phyloP scores from a whole-genome alignment of 1,139 yeast genomes.

The Candida tetrigidarum region DNA sequence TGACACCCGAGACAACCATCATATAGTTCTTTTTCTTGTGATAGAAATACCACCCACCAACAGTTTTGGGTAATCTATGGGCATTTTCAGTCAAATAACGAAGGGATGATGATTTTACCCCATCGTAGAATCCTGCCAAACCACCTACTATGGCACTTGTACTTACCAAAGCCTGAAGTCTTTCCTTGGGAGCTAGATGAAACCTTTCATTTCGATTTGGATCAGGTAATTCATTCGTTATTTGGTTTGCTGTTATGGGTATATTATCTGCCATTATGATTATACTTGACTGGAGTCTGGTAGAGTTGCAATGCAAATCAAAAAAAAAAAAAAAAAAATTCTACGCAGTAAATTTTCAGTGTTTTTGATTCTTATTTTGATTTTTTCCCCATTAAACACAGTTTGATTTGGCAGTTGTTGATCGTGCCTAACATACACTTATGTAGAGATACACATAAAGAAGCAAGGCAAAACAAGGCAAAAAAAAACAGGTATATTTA shows the following conservation, averaged over 20 bases:
- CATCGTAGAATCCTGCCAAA: conserved; percentile 63
- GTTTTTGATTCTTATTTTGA: too few relatives aligned
- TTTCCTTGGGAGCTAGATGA: conserved; percentile 42
- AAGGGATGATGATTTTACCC: conserved; percentile 59
- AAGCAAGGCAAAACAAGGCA: neutral
- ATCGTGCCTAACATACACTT: too few relatives aligned
- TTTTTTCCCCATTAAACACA: neutral
- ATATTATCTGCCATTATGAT: conserved; percentile 9
- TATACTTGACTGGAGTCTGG: too few relatives aligned
- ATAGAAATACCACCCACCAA: conserved; percentile 90
- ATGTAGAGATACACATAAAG: too few relatives aligned
- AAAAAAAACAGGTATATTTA: conserved; percentile 1
- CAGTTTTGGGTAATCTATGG: conserved; percentile 76
- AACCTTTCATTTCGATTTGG: conserved; percentile 37
- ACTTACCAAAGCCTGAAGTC: conserved; percentile 35
- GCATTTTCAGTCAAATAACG: conserved; percentile 80
- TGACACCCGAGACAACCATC: conserved; percentile 59
- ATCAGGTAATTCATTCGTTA: conserved; percentile 17
- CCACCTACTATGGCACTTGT: conserved; percentile 60
- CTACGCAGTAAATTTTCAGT: neutral
- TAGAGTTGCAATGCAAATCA: conserved; percentile 1
- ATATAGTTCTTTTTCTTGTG: conserved; percentile 85
- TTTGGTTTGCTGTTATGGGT: conserved; percentile 7
- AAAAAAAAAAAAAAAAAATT: too few relatives aligned
- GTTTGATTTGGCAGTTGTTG: neutral